phyloP scores from a whole-genome alignment of 495 filamentous ascomycete genomes.

The Penicillium crystallinum region DNA sequence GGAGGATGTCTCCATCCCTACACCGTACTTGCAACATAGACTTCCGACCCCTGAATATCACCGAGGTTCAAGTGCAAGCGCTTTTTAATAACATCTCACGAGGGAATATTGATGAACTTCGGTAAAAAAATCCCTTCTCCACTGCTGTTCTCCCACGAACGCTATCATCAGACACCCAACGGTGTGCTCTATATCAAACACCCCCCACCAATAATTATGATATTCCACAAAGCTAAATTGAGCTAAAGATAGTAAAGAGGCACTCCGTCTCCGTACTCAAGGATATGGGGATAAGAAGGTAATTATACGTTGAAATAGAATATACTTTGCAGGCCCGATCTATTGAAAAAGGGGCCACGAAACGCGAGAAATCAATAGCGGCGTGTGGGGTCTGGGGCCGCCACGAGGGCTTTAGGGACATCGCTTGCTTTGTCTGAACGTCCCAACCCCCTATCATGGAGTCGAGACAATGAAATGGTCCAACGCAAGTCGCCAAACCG shows the following conservation, averaged over 20 bases:
- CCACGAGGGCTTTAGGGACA: constrained; percentile 14
- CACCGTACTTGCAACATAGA: too few species aligned
- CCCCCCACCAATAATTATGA: constrained; percentile 7
- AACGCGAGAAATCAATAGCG: constrained; percentile 13
- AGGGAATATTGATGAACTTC: not conserved
- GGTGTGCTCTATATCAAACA: not conserved
- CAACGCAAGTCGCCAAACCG: not conserved
- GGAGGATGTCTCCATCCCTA: too few species aligned
- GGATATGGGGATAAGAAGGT: constrained; percentile 6
- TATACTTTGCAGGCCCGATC: constrained; percentile 1
- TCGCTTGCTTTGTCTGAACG: not conserved
- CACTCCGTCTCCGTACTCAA: too few species aligned
- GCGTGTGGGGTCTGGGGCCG: constrained; percentile 20
- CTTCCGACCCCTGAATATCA: not conserved
- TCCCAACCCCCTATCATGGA: constrained; percentile 21
- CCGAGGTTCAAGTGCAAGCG: not conserved
- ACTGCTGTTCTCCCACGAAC: constrained; percentile 4
- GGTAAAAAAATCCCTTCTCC: not conserved
- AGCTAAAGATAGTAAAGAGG: constrained; percentile 16
- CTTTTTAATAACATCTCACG: not conserved
- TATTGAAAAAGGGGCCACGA: constrained; percentile 13
- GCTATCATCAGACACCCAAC: not conserved
- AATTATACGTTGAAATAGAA: not conserved
- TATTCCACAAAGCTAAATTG: not conserved
- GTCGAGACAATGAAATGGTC: not conserved